Evolutionary conservation across 2,329 filamentous ascomycete species (phyloP), one percentile per base, ranked within the genome.

Genomic region (Dryadomyces quercivorus): DNA sequence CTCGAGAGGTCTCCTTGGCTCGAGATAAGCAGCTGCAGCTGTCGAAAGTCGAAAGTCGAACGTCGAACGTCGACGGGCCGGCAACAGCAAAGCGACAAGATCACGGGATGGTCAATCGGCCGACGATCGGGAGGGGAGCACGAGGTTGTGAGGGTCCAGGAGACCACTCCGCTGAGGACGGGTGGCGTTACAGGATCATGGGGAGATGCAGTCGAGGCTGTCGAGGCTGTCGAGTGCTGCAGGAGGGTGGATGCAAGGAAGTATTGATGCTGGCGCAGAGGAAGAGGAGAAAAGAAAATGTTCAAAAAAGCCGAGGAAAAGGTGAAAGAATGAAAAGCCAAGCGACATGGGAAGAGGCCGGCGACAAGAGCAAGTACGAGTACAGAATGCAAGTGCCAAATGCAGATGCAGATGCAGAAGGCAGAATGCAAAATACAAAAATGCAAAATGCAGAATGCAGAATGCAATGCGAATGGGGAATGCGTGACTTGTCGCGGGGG

Each of bases 151-250:
- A 20, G 26, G 20, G 49, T 40, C 31, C 16, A 38, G 48, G 18
- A 50, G 48, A 40, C 18, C 31, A 50, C 36, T 50, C 36, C 49
- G 49, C 38, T 34, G 36, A 20, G 36, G 15, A 50, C 34, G 13
- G 31, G 36, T 42, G 36, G 49, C 49, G 49, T 50, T 50, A 50
- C 49, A 42, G 36, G 49, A 20, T 21, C 49, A 50, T 50, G 49
- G 18, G 47, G 47, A 50, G 26, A 18, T 38, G 18, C 13, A 31
- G 31, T 50, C 31, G 36, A 40, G 5, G 36, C 15, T 5, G 36
- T 46, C 9, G n/a, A 9, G 44, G 31, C 15, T 16, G 46, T 48
- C 5, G 46, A 9, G 42, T 18, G 5, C 36, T 38, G 60, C 52
- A 8, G 52, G 53, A 44, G 58, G 36, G 36, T 40, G 10, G 10